Conservation (phyloP, 2,329 filamentous ascomycete genomes). For the Epichloe brachyelytri region DNA sequence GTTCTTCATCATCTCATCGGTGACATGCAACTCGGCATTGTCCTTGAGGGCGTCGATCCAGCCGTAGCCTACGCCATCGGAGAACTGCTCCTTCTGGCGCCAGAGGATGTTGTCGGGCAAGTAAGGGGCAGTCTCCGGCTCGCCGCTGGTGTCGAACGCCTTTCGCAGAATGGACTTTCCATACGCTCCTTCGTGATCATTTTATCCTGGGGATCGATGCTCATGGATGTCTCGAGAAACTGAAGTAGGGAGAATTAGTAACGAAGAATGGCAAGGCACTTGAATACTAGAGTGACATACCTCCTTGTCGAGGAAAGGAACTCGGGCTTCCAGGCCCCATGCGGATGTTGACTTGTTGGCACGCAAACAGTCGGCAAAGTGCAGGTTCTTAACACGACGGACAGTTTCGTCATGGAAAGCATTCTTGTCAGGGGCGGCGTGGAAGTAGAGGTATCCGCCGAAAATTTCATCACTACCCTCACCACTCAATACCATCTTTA, state of each 20-base stretch:
- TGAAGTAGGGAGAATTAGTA: slow-evolving; percentile 17
- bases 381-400: slow-evolving; percentile 88
- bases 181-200: slow-evolving; percentile 83
- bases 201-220: slow-evolving; percentile 88
- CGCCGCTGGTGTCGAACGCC: slow-evolving; percentile 86
- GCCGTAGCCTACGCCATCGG: slow-evolving; percentile 93
- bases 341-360: slow-evolving; percentile 99
- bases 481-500: slow-evolving; percentile 98
- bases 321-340: slow-evolving; percentile 94
- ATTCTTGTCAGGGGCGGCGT: slow-evolving; percentile 78
- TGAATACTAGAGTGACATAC: slow-evolving; percentile 23
- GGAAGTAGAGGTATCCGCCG: slow-evolving; percentile 97
- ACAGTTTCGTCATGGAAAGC: slow-evolving; percentile 96
- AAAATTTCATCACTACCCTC: slow-evolving; percentile 98
- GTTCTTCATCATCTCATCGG: slow-evolving; percentile 97
- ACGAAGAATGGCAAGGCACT: not conserved
- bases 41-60: slow-evolving; percentile 99
- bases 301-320: slow-evolving; percentile 94
- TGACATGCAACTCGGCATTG: slow-evolving; percentile 76
- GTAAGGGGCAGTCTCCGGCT: slow-evolving; percentile 71
- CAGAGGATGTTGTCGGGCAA: slow-evolving; percentile 94
- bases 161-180: slow-evolving; percentile 96
- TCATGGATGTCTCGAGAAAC: slow-evolving; percentile 89
- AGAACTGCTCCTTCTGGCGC: slow-evolving; percentile 99
- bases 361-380: slow-evolving; percentile 88